Evolutionary conservation across 2,329 filamentous ascomycete species (phyloP).

Genomic region (Epichloe typhina): DNA sequence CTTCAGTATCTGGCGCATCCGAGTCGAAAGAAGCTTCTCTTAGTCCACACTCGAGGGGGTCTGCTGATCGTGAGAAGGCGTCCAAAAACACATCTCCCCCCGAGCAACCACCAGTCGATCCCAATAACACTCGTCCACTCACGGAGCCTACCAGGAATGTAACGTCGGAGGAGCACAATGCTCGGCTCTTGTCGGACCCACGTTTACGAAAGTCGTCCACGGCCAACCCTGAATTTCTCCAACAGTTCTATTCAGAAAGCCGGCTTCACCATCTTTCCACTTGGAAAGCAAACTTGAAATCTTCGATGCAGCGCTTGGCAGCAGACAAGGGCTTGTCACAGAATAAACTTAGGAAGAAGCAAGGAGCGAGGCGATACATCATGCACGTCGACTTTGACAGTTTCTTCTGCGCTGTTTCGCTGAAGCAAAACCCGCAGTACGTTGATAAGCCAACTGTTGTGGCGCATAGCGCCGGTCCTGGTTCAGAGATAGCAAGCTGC

Average conservation of each 20-base stretch:
- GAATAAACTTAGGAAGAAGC: conserved; percentile 35
- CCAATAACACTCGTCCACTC: neutral
- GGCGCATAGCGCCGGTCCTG: conserved; percentile 71
- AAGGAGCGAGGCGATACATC: conserved; percentile 63
- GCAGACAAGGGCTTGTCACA: conserved; percentile 46
- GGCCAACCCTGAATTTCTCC: conserved; percentile 83
- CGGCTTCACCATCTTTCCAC: conserved; percentile 88
- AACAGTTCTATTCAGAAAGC: conserved; percentile 91
- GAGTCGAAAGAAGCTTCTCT: neutral
- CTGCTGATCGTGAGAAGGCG: neutral
- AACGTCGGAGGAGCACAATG: conserved; percentile 90
- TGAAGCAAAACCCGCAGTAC: conserved; percentile 62
- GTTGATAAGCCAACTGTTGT: conserved; percentile 73
- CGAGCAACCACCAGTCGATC: neutral
- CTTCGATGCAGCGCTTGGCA: conserved; percentile 69
- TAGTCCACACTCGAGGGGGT: neutral
- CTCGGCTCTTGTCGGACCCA: conserved; percentile 69
- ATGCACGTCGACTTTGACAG: conserved; percentile 97
- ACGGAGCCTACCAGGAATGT: conserved; percentile 40
- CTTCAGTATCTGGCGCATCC: neutral
- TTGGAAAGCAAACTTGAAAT: conserved; percentile 93
- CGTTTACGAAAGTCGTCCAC: conserved; percentile 79
- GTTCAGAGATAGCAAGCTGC: conserved; percentile 93
- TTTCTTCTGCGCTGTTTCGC: conserved; percentile 90
- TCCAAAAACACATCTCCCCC: neutral